phyloP scores from a whole-genome alignment of 108 stramenopile species.

The Pseudonitzschia multiseries region DNA sequence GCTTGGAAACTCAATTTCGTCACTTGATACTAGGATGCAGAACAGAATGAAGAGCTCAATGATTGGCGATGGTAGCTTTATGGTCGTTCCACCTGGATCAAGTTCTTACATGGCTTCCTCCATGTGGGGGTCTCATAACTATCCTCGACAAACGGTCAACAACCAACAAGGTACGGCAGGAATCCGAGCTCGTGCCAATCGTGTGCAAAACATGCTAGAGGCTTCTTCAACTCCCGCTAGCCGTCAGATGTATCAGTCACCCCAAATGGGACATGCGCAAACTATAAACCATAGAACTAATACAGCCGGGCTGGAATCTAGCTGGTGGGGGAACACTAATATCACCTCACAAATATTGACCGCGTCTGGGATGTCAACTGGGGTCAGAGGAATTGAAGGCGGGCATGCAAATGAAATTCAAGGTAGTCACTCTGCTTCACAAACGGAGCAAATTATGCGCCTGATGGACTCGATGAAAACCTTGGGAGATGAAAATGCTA shows the following conservation, averaged over 20 bases:
- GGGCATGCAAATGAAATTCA: constrained; percentile 10
- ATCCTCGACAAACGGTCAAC: constrained; percentile 26
- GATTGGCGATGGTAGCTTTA: constrained; percentile 73
- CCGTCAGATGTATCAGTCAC: constrained; percentile 31
- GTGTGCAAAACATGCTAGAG: constrained; percentile 64
- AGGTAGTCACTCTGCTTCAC: constrained; percentile 21
- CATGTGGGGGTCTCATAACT: constrained; percentile 36
- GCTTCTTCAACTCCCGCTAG: constrained; percentile 23
- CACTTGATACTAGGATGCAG: constrained; percentile 53
- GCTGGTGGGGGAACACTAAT: constrained; percentile 82
- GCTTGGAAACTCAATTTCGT: constrained; percentile 75
- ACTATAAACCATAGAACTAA: not conserved
- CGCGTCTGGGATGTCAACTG: constrained; percentile 56
- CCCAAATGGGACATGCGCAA: constrained; percentile 17
- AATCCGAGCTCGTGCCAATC: constrained; percentile 75
- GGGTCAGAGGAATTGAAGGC: constrained; percentile 21
- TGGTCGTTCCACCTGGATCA: constrained; percentile 80
- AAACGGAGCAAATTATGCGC: constrained; percentile 84
- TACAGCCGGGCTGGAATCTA: constrained; percentile 62
- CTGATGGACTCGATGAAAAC: constrained; percentile 82
- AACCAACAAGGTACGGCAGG: constrained; percentile 26
- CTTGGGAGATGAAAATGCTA: constrained; percentile 85
- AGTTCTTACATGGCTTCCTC: constrained; percentile 63
- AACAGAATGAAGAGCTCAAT: constrained; percentile 41
- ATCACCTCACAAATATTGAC: constrained; percentile 55